Evolutionary conservation across 2,329 filamentous ascomycete genomes (phyloP).

Genomic region (Stagonosporopsis chrysanthemi): DNA sequence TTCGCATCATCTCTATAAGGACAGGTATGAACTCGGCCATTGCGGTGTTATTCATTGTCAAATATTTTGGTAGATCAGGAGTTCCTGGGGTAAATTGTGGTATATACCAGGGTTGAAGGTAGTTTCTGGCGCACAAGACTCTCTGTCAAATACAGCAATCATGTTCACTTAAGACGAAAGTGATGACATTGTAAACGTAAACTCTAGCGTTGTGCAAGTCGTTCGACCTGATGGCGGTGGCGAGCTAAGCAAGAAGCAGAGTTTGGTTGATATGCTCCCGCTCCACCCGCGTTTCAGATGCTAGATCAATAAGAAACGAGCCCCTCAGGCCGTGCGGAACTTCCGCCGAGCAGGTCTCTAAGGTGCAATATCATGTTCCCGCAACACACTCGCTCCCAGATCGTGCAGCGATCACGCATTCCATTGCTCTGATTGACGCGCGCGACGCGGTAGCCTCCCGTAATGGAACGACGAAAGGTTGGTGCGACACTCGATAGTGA

Average conservation of each 20-base stretch:
- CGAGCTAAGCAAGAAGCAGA: not conserved
- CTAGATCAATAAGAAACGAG: not conserved
- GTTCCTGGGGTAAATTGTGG: not conserved
- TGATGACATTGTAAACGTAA: not conserved
- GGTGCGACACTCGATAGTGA: not conserved
- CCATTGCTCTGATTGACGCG: constrained; percentile 1
- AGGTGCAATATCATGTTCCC: too few relatives aligned
- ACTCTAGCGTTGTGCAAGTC: not conserved
- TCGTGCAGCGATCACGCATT: not conserved
- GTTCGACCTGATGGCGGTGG: not conserved
- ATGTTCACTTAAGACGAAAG: not conserved
- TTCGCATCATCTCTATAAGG: constrained; percentile 3
- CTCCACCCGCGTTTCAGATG: constrained; percentile 1
- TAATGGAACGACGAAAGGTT: not conserved
- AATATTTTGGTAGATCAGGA: not conserved
- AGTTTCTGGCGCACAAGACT: not conserved
- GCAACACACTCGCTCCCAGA: not conserved
- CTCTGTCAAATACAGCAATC: not conserved
- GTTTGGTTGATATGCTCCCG: constrained; percentile 1
- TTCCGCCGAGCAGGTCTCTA: not conserved
- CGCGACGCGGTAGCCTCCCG: not conserved
- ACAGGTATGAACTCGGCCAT: not conserved
- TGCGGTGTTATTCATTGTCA: not conserved
- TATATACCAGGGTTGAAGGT: not conserved
- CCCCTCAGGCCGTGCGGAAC: not conserved